Evolutionary conservation across 352 stramenopile species (phyloP), one percentile per base, ranked within the genome.

Genomic region (Globisporangium irregulare): DNA sequence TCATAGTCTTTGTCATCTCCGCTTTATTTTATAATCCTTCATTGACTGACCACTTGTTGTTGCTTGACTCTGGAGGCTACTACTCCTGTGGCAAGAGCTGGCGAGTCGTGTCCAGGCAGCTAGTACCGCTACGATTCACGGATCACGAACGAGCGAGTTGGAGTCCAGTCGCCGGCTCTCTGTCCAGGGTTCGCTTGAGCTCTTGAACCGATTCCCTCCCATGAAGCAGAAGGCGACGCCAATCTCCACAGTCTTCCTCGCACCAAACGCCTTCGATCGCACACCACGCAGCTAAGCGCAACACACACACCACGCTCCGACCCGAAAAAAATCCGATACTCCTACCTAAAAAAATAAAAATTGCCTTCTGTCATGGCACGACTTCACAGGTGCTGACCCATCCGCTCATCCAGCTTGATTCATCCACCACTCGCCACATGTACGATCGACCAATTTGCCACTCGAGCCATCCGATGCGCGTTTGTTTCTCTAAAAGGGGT

Each of bases 301-400:
- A 48, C 41, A n/a, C 14, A 41, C 36, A 41, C 29, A 32, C 29
- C 36, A 50, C 41, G 41, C 41, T 22, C 41, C 41, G 41, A 50
- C 41, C 14, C 41, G 41, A 50, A 50, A 50, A 50, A 32, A 4
- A 50, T n/a, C 14, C 41, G 15, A 50, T 50, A 22, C 41, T 20
- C 41, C 41, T 50, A n/a, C 41, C 41, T 50, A 50, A 50, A 50
- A 50, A 50, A 50, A 50, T 50, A 50, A 50, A 50, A 50, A 50
- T 3, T 50, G 41, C 41, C 41, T 50, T 50, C 1, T 22, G 41
- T 9, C 15, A 22, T 6, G 41, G 1, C 38, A 46, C 38, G 38
- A 50, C 41, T 50, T 50, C 4, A 20, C 41, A 22, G 15, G 15
- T 22, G 41, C 41, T 50, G 41, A 22, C 41, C 41, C 41, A 0